Percentiles rank a stretch among this genome's conserved stretches.
phyloP scores from a whole-genome alignment of 768 basidiomycete genomes.

The Tricholoma matsutake region DNA sequence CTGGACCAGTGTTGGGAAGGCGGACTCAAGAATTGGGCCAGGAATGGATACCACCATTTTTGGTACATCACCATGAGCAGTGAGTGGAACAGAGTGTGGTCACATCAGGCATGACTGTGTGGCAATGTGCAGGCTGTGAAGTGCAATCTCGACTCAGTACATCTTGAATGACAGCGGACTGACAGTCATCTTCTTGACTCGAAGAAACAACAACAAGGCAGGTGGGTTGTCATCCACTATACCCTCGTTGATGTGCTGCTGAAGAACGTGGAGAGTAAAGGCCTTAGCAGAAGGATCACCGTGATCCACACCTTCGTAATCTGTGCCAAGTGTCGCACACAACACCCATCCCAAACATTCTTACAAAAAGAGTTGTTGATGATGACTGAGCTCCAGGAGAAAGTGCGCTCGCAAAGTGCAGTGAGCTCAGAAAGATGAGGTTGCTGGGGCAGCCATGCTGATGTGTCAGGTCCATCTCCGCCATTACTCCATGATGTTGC shows the following conservation, averaged over 20 bases:
- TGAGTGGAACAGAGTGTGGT: not conserved
- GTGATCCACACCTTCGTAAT: not conserved
- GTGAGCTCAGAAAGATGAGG: not conserved
- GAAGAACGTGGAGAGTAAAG: not conserved
- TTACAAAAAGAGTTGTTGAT: not conserved
- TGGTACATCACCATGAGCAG: not conserved
- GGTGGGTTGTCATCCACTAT: not conserved
- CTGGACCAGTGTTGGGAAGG: not conserved
- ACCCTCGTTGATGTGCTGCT: not conserved
- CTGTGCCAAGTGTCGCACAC: not conserved
- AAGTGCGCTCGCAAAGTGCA: not conserved
- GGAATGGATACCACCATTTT: not conserved
- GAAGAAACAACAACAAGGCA: not conserved
- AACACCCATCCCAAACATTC: not conserved
- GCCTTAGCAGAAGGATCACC: not conserved
- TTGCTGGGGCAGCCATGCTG: not conserved
- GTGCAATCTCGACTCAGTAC: not conserved
- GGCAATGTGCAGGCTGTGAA: not conserved
- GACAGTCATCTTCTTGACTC: not conserved
- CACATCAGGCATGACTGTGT: not conserved
- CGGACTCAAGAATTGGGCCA: not conserved
- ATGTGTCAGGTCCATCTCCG: not conserved
- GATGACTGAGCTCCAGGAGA: too few species aligned
- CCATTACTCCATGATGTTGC: conserved; percentile 10
- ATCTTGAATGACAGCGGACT: not conserved